phyloP scores from a whole-genome alignment of 2,329 filamentous ascomycete genomes.

The Phialophora verrucosa region DNA sequence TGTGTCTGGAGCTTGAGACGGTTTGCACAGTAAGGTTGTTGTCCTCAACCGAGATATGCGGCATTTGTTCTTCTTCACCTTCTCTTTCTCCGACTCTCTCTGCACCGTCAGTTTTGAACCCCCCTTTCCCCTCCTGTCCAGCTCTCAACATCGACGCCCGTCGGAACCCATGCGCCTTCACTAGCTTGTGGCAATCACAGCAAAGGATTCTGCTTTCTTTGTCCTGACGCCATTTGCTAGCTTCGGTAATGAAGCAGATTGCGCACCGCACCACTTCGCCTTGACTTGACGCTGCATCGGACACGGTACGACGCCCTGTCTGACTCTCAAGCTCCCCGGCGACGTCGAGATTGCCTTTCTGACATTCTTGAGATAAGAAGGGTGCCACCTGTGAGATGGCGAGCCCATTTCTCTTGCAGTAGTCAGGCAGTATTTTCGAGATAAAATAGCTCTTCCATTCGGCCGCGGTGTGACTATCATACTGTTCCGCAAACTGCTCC shows the following conservation, averaged over 20 bases:
- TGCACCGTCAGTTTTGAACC: not conserved
- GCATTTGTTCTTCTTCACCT: constrained; percentile 2
- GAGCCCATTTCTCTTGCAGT: constrained; percentile 31
- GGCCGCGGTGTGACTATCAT: constrained; percentile 29
- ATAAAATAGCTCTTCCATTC: constrained; percentile 37
- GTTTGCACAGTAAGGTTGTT: not conserved
- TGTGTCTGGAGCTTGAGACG: not conserved
- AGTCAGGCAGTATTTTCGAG: constrained; percentile 35
- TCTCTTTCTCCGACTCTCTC: not conserved
- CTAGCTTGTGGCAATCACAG: constrained; percentile 24
- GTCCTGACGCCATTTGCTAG: constrained; percentile 20
- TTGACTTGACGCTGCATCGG: constrained; percentile 10
- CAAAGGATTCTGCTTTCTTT: constrained; percentile 20
- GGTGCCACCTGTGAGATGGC: constrained; percentile 27
- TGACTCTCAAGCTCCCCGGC: not conserved
- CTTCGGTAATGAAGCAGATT: constrained; percentile 27
- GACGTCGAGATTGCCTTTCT: not conserved
- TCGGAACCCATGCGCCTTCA: constrained; percentile 23
- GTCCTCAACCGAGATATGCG: not conserved
- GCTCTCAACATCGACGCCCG: constrained; percentile 18
- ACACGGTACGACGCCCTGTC: not conserved
- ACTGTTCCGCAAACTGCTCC: constrained; percentile 38
- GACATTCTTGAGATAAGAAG: constrained; percentile 15
- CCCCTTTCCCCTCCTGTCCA: not conserved
- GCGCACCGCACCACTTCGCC: constrained; percentile 18